A percentile compares a stretch with the other conserved stretches of the same genome.
Conservation (phyloP, 257 asterid genomes). For the Primulina eburnea region DNA sequence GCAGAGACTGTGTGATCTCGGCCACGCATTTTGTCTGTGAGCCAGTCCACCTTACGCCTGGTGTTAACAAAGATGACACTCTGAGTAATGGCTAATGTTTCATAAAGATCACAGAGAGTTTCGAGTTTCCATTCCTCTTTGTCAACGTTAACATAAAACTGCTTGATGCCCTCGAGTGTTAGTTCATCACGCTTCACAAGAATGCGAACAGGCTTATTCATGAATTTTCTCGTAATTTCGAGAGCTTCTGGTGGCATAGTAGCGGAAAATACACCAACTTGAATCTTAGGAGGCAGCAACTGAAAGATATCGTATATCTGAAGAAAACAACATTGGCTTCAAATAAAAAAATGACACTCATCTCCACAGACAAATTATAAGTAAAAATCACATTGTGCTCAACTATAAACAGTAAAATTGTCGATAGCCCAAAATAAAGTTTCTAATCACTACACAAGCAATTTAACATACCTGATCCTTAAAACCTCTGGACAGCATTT, state of each 20-base stretch:
- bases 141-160: slow-evolving; percentile 45
- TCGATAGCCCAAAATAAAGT: background rate
- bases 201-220: slow-evolving; percentile 60
- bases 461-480: slow-evolving; percentile 52
- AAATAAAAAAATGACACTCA: slow-evolving; percentile 3
- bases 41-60: slow-evolving; percentile 65
- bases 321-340: background rate
- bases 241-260: slow-evolving; percentile 64
- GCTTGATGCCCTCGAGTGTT: slow-evolving; percentile 55
- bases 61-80: slow-evolving; percentile 66
- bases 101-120: slow-evolving; percentile 52
- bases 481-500: slow-evolving; percentile 65
- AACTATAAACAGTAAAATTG: background rate
- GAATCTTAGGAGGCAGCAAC: slow-evolving; percentile 59
- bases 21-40: slow-evolving; percentile 52
- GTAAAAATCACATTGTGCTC: background rate
- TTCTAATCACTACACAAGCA: background rate
- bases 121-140: slow-evolving; percentile 56
- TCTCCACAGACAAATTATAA: background rate
- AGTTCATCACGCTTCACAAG: slow-evolving; percentile 62
- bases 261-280: slow-evolving; percentile 60
- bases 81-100: slow-evolving; percentile 52
- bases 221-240: slow-evolving; percentile 60
- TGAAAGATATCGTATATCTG: slow-evolving; percentile 55
- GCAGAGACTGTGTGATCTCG: slow-evolving; percentile 57